Base-by-base conservation (phyloP, 2,329 filamentous ascomycete species). In the Grosmannia penicillata region DNA sequence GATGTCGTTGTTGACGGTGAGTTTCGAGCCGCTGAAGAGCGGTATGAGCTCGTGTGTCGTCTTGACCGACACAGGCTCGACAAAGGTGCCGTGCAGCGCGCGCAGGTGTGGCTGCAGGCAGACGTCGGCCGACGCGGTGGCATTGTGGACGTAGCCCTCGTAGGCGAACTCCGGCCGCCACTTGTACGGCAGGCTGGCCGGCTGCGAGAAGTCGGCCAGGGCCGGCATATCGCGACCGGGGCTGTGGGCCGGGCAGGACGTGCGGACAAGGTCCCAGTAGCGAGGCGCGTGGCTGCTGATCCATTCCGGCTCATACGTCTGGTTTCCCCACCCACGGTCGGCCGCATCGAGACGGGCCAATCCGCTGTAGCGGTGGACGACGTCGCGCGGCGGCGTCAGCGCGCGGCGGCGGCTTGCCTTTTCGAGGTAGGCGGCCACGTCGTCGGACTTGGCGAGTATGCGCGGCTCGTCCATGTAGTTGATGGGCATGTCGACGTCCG, bases 401-500 rank as follows among this genome's bases (percentile, higher is more conserved):
- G 48, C 51, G 39, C 70, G 61, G 32, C 49, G 59, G 25, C 54
- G 52, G 39, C 56, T 54, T 48, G 75, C 74, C 33, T 60, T 56
- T 8, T 54, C 55, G 9, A 77, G 59, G 35, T 71, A 56, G 19
- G 57, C 56, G 19, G 67, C 59, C 39, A 79, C 65, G 13, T 68
- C 59, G 38, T 78, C 65, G 56, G 65, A 73, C 9, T 71, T 65
- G 4, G 75, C 70, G 23, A 78, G 56, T n/a, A 81, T 53, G 18
- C 75, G 63, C 22, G 75, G 66, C 51, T 80, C 72, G 51, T 79
- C 75, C 56, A 76, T 63, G 37, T 66, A 62, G 49, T 80, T 79
- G 57, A 79, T 71, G 10, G 74, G 68, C 59, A 79, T 76, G 50
- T 79, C 74, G 51, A 80, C 68, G 44, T 80, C 74, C 5, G 75